Evolutionary conservation across 176 grass and related monocot species (phyloP), one percentile per base, ranked within the genome.

Genomic region (Bromus sterilis): DNA sequence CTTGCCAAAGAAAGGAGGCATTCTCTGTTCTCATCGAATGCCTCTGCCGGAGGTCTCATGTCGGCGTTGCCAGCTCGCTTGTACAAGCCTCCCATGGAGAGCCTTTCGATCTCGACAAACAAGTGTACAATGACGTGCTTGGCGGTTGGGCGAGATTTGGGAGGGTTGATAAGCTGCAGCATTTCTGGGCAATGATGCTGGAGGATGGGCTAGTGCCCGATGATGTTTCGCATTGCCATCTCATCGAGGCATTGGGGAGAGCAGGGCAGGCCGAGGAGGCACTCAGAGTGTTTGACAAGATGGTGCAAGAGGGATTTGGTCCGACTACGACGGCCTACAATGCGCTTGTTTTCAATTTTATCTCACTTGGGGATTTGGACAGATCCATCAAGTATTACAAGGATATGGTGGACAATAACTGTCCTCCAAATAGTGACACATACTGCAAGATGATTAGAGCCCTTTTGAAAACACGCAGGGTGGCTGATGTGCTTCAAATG

Each of bases 401-500:
- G 71, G 88, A 87, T 34, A 94, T 98, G 95, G 66, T 75, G 53
- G 68, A 61, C 9, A 91, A 72, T 5, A 83, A 86, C 4, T 92
- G 84, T 75, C 76, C 12, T 11, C 87, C 94, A 85, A 79, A 94
- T 59, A 89, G 80, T 9, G 78, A 89, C 61, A 98, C 92, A 2
- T 94, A 93, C 78, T 62, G 40, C 7, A 87, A 66, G 57, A 80
- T 94, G 83, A 93, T 97, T 71, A 67, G 43, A 58, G 86, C 88
- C 51, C 86, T 88, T 37, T 36, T 97, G 76, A 93, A 63, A 77
- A 78, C 79, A n/a, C 85, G 88, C 49, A 97, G 86, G 74, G 88
- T 97, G 49, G 95, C 95, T 62, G 92, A 97, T 87, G 95, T 88
- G 9, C 90, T 97, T 78, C 90, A 94, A 35, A 24, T 91, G 75